Conservation (phyloP, 1,284 basidiomycete genomes). For the Microbotryum intermedium region DNA sequence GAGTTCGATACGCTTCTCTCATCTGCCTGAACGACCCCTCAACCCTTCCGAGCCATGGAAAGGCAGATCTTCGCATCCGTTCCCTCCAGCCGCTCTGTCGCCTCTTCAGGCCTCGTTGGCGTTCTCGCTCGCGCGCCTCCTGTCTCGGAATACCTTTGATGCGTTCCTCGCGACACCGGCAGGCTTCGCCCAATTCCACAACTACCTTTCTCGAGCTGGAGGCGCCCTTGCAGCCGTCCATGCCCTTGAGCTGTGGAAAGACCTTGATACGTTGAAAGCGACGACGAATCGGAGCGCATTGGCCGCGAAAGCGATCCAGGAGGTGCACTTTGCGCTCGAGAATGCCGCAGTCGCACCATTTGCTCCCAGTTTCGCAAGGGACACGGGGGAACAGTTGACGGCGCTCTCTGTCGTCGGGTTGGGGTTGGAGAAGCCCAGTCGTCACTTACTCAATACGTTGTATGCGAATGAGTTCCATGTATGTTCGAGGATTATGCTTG, state of each 20-base stretch:
- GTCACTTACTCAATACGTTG: conserved; percentile 7
- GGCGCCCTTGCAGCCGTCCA: neutral
- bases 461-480: neutral
- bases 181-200: conserved; percentile 4
- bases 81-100: neutral
- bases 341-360: too few species aligned
- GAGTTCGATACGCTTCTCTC: neutral
- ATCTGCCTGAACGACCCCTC: neutral
- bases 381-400: too few species aligned
- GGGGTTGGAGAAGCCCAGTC: conserved; percentile 4
- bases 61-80: conserved; percentile 1
- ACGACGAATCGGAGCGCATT: neutral
- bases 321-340: neutral
- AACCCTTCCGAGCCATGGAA: neutral
- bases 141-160: conserved; percentile 6
- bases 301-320: conserved; percentile 6
- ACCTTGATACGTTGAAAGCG: neutral
- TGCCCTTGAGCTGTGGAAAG: conserved; percentile 8
- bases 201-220: conserved; percentile 6
- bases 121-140: conserved; percentile 9
- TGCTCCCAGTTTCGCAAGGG: too few species aligned
- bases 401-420: too few species aligned
- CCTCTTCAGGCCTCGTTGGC: conserved; percentile 9
- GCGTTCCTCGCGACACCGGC: neutral
- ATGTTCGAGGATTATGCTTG: conserved; percentile 1